Percentiles rank a stretch among this genome's conserved stretches.
phyloP scores from a whole-genome alignment of 2,329 filamentous ascomycete genomes.

The Mariannaea elegans region DNA sequence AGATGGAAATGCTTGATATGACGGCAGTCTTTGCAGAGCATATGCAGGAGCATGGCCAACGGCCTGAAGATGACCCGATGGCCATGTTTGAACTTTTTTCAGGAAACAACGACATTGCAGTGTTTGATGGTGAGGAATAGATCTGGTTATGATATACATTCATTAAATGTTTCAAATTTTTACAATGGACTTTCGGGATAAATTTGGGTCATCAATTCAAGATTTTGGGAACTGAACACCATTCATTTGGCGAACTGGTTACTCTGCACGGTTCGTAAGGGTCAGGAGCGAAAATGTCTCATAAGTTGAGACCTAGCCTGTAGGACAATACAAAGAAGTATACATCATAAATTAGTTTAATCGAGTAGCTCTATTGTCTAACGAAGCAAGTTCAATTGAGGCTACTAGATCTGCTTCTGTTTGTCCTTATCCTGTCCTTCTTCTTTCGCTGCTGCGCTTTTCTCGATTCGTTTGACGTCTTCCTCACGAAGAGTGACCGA shows the following conservation, averaged over 20 bases:
- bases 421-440: background rate
- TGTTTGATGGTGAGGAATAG: conserved; percentile 37
- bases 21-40: conserved; percentile 31
- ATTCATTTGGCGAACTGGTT: too few species aligned
- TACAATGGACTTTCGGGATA: background rate
- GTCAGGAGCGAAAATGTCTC: too few species aligned
- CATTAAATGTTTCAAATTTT: background rate
- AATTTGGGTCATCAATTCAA: background rate
- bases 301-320: too few species aligned
- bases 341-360: background rate
- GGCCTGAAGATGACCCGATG: conserved; percentile 34
- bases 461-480: conserved; percentile 26
- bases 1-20: conserved; percentile 35
- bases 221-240: too few species aligned
- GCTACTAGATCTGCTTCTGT: background rate
- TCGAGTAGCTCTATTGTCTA: background rate
- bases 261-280: too few species aligned
- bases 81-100: conserved; percentile 37
- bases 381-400: background rate
- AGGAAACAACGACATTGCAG: conserved; percentile 32
- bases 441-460: background rate
- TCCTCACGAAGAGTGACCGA: conserved; percentile 25
- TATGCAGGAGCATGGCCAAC: conserved; percentile 19
- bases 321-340: too few species aligned
- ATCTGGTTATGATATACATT: background rate